A percentile compares a stretch with the other conserved stretches of the same genome.
Evolutionary conservation across 768 basidiomycete species (phyloP).

Genomic region (Leccinellum albellum): DNA sequence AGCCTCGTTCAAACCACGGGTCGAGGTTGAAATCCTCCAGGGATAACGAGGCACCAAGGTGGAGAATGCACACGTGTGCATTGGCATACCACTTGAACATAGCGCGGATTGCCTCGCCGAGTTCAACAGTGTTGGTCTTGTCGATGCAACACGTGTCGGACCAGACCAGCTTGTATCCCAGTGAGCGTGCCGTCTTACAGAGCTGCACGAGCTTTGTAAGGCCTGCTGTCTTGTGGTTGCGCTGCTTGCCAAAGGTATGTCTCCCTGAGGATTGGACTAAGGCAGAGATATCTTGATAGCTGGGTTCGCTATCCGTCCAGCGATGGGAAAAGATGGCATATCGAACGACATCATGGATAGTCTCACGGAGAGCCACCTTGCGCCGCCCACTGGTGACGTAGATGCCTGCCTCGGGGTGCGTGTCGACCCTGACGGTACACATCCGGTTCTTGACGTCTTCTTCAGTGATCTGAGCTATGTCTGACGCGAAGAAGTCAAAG

Average conservation of each 20-base stretch:
- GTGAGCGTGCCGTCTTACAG: conserved; percentile 17
- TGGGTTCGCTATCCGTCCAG: conserved; percentile 22
- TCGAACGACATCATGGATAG: conserved; percentile 13
- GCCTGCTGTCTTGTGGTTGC: conserved; percentile 1
- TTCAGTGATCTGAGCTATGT: conserved; percentile 18
- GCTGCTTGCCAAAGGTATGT: neutral
- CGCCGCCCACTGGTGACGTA: conserved; percentile 8
- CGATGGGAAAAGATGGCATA: conserved; percentile 28
- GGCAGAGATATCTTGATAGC: conserved; percentile 13
- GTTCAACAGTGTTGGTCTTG: conserved; percentile 21
- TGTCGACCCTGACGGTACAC: neutral
- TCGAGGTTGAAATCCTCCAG: conserved; percentile 16
- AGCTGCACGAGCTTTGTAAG: conserved; percentile 17
- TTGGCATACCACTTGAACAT: conserved; percentile 34
- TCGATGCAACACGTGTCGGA: conserved; percentile 33
- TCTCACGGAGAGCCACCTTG: conserved; percentile 15
- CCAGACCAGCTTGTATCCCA: conserved; percentile 24
- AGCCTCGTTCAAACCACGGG: conserved; percentile 26
- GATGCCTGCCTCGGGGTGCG: conserved; percentile 9
- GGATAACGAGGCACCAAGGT: conserved; percentile 18
- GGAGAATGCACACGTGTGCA: conserved; percentile 27
- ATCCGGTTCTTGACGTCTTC: conserved; percentile 11
- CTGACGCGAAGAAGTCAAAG: conserved; percentile 15
- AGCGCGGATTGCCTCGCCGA: conserved; percentile 30
- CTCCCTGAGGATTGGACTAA: neutral